Evolutionary conservation across 108 stramenopile genomes (phyloP).

Genomic region (Schizochytrium sp.): DNA sequence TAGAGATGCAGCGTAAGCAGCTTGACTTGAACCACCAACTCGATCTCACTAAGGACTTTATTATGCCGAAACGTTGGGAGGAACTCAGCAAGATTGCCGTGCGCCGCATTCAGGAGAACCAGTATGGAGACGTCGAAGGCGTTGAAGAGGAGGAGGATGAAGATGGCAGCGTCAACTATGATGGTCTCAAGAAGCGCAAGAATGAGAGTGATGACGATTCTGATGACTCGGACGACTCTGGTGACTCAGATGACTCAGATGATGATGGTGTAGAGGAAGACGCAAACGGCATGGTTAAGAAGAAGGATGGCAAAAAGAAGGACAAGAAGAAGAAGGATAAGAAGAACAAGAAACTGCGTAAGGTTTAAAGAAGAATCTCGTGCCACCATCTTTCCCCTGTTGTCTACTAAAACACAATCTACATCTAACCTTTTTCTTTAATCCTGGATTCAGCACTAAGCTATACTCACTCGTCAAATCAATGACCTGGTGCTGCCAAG

Average conservation of each 20-base stretch:
- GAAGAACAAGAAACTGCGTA: background rate
- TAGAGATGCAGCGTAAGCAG: slow-evolving; percentile 4
- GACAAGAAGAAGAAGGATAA: background rate
- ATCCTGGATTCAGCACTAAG: too few species aligned
- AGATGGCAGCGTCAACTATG: background rate
- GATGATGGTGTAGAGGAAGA: background rate
- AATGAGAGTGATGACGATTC: slow-evolving; percentile 9
- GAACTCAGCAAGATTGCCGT: slow-evolving; percentile 24
- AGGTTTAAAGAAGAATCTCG: background rate
- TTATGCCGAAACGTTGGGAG: slow-evolving; percentile 25
- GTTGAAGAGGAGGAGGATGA: background rate
- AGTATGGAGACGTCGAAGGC: slow-evolving; percentile 1
- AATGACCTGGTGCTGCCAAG: too few species aligned
- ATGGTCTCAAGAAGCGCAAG: background rate
- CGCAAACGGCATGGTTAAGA: background rate
- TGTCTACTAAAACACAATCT: background rate
- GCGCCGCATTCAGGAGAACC: slow-evolving; percentile 11
- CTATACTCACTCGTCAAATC: too few species aligned
- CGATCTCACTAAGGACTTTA: slow-evolving; percentile 38
- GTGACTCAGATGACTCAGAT: background rate
- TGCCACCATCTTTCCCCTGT: background rate
- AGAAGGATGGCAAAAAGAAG: background rate
- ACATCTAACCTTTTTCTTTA: too few species aligned
- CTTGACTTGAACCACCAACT: background rate
- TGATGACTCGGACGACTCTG: background rate